Percentiles rank a stretch among this genome's conserved stretches.
Evolutionary conservation across 1,284 basidiomycete species (phyloP).

Genomic region (Cutaneotrichosporon sp.): DNA sequence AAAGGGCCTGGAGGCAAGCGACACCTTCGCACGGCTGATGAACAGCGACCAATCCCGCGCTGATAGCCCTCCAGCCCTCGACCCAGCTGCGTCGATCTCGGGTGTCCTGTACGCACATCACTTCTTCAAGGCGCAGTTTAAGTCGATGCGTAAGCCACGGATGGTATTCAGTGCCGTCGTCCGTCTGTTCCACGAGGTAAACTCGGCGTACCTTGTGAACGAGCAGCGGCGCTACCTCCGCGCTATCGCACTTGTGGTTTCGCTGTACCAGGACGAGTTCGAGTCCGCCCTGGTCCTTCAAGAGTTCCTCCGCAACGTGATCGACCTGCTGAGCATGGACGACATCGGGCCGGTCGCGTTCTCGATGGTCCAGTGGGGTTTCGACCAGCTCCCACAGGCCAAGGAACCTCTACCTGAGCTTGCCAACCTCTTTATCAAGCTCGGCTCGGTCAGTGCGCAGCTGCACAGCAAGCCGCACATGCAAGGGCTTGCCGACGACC

Average conservation of each 20-base stretch:
- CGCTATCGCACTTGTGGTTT: conserved; percentile 69
- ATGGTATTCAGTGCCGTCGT: conserved; percentile 74
- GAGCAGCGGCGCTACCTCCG: conserved; percentile 79
- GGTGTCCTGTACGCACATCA: conserved; percentile 17
- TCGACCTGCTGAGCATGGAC: conserved; percentile 64
- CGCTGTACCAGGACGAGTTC: conserved; percentile 62
- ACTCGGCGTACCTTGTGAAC: conserved; percentile 72
- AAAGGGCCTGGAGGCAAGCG: not conserved
- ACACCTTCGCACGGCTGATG: conserved; percentile 18
- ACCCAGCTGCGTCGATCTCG: not conserved
- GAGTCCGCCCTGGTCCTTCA: conserved; percentile 62
- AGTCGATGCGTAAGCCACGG: conserved; percentile 9
- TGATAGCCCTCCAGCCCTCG: conserved; percentile 8
- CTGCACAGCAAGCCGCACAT: not conserved
- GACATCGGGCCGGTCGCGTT: conserved; percentile 70
- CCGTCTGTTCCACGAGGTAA: conserved; percentile 67
- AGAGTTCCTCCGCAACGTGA: conserved; percentile 65
- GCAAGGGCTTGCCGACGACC: not conserved
- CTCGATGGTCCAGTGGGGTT: conserved; percentile 74
- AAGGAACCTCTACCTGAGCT: conserved; percentile 15
- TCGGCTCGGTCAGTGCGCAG: conserved; percentile 27
- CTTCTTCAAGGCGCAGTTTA: conserved; percentile 15
- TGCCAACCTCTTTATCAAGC: conserved; percentile 32
- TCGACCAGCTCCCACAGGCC: conserved; percentile 51
- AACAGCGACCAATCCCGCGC: not conserved